Conservation (phyloP, 768 basidiomycete genomes). For the Panaeolus papilionaceus region DNA sequence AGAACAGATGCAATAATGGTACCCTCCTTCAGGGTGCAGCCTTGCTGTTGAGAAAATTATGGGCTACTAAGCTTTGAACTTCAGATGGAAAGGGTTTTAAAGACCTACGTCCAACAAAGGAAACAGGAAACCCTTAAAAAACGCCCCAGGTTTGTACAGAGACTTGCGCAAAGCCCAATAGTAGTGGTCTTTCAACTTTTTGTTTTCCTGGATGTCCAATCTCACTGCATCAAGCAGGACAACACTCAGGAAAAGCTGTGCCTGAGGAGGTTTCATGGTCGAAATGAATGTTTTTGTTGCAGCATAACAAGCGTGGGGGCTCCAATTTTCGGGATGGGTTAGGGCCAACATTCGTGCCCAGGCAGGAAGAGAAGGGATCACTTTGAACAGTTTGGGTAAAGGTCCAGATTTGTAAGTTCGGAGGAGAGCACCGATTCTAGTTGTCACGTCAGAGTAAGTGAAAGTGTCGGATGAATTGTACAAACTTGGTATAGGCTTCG, state of each 20-base stretch:
- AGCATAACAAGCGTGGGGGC: conserved; percentile 92
- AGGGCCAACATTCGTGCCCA: conserved; percentile 97
- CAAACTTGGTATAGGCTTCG: conserved; percentile 91
- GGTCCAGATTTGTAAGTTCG: conserved; percentile 92
- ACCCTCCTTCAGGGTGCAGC: conserved; percentile 93
- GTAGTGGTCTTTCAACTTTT: conserved; percentile 91
- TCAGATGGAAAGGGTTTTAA: background rate
- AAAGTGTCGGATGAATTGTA: conserved; percentile 18
- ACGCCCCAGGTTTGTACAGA: conserved; percentile 95
- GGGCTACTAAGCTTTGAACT: background rate
- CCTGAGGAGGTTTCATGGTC: conserved; percentile 94
- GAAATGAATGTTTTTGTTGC: conserved; percentile 97
- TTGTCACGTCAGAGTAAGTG: conserved; percentile 12
- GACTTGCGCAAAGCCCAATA: conserved; percentile 93
- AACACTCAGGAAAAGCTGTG: conserved; percentile 90
- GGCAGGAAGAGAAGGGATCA: conserved; percentile 92
- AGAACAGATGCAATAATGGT: conserved; percentile 93
- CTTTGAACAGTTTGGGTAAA: conserved; percentile 97
- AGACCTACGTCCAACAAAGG: conserved; percentile 86
- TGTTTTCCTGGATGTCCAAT: conserved; percentile 85
- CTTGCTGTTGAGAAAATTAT: conserved; percentile 44
- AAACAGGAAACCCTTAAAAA: conserved; percentile 98
- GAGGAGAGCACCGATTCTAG: conserved; percentile 85
- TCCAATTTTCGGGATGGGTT: conserved; percentile 93
- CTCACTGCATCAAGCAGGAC: conserved; percentile 90